These are phyloP conservation scores for Rhodamnia rubescens DNA, from an alignment of 345 rosid species.

Conservation along the genomic window DNA sequence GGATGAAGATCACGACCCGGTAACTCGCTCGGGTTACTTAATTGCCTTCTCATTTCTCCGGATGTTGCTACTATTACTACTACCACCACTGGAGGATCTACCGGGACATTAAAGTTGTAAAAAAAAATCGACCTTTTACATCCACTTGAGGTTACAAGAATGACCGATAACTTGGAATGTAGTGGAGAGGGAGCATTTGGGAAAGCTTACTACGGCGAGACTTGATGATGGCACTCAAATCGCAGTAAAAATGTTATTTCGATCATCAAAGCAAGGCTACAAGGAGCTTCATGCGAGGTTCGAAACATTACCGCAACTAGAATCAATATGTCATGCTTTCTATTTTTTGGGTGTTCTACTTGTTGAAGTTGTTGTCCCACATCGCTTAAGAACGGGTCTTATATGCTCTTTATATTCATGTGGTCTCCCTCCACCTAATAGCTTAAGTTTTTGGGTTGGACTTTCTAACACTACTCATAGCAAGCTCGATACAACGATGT, in stretches of 20 bases:
- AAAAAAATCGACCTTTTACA: slow-evolving; percentile 3
- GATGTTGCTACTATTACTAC: neutral
- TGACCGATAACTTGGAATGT: slow-evolving; percentile 19
- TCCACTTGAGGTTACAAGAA: slow-evolving; percentile 3
- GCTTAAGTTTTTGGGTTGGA: no score
- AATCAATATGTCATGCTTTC: neutral
- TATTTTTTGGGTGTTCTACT: neutral
- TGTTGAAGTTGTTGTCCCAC: no score
- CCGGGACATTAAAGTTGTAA: neutral
- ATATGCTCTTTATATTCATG: no score
- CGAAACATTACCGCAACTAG: neutral
- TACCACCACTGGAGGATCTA: neutral
- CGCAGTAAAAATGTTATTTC: slow-evolving; percentile 16
- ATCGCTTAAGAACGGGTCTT: no score
- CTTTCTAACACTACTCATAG: no score
- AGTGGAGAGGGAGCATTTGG: slow-evolving; percentile 24
- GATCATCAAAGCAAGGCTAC: slow-evolving; percentile 18
- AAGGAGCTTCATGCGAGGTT: slow-evolving; percentile 23
- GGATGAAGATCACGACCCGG: neutral
- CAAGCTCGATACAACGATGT: neutral
- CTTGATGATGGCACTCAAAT: slow-evolving; percentile 9
- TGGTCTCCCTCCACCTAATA: no score
- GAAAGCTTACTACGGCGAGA: slow-evolving; percentile 14
- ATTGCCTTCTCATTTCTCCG: neutral
- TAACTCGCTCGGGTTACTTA: neutral